Evolutionary conservation across 192 early-diverging fungal species (phyloP).

Genomic region (Entomortierella beljakovae): DNA sequence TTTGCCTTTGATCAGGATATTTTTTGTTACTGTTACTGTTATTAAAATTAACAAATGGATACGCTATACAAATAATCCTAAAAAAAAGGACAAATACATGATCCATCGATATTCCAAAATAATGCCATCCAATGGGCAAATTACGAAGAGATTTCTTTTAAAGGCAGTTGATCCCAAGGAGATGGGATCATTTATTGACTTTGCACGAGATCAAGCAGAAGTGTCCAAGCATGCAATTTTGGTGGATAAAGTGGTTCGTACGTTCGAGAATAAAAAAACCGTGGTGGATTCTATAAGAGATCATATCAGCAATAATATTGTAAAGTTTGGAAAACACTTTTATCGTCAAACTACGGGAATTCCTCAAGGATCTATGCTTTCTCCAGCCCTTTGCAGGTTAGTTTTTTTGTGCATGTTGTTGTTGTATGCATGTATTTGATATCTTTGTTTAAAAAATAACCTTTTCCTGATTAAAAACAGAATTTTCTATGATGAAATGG

Average conservation of each 20-base stretch:
- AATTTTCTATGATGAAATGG: constrained; percentile 84
- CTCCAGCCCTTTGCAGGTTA: constrained; percentile 87
- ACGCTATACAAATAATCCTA: too few relatives aligned
- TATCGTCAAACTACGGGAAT: constrained; percentile 84
- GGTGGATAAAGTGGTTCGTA: constrained; percentile 78
- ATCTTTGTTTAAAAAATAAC: too few relatives aligned
- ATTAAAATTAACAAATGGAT: too few relatives aligned
- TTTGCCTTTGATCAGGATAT: background rate
- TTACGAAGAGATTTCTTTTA: constrained; percentile 26
- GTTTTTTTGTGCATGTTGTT: background rate
- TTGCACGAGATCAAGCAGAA: constrained; percentile 60
- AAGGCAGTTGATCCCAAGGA: constrained; percentile 17
- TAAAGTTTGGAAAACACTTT: constrained; percentile 69
- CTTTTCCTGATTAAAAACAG: too few relatives aligned
- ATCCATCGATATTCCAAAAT: constrained; percentile 73
- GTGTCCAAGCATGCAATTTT: constrained; percentile 68
- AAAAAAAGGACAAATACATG: constrained; percentile 71
- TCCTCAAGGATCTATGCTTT: constrained; percentile 92
- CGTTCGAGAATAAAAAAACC: constrained; percentile 59
- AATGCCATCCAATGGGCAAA: constrained; percentile 25
- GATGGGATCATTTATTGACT: constrained; percentile 26
- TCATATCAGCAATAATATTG: constrained; percentile 76
- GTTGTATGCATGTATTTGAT: background rate
- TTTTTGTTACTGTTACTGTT: too few relatives aligned
- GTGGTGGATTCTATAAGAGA: constrained; percentile 65